Conservation (phyloP, 2,329 filamentous ascomycete genomes). For the Metarhizium robertsii region DNA sequence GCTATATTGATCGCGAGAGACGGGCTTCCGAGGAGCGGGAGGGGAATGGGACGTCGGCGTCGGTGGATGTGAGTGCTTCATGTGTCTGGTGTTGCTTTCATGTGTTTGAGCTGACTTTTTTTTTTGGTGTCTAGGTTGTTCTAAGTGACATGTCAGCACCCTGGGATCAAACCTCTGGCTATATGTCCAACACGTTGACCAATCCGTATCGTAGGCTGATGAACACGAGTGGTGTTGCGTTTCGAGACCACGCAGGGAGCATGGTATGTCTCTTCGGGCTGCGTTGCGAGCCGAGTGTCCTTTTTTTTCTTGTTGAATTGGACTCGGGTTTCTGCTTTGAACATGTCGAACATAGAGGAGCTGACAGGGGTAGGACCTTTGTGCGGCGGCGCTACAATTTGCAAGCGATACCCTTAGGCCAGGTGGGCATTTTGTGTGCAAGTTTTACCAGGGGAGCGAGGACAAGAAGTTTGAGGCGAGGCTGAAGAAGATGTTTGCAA, state of each 20-base stretch:
- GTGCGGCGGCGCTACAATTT: constrained; percentile 75
- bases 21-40: constrained; percentile 17
- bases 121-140: constrained; percentile 72
- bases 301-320: no score
- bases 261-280: constrained; percentile 56
- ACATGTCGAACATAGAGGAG: background rate
- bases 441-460: constrained; percentile 89
- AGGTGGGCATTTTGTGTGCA: constrained; percentile 90
- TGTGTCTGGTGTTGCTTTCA: background rate
- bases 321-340: no score
- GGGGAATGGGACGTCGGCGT: constrained; percentile 16
- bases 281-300: no score
- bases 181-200: constrained; percentile 84
- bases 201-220: constrained; percentile 97
- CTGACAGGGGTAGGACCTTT: constrained; percentile 61
- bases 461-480: constrained; percentile 70
- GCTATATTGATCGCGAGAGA: constrained; percentile 59
- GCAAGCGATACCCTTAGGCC: constrained; percentile 71
- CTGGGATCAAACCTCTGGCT: constrained; percentile 74
- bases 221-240: constrained; percentile 87
- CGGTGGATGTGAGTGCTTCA: constrained; percentile 54
- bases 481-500: constrained; percentile 67
- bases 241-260: constrained; percentile 83
- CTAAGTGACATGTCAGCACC: constrained; percentile 98
- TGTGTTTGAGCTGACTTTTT: background rate